These are phyloP conservation scores for Vigna angularis DNA, from an alignment of 306 rosid species.

Conservation along the genomic window DNA sequence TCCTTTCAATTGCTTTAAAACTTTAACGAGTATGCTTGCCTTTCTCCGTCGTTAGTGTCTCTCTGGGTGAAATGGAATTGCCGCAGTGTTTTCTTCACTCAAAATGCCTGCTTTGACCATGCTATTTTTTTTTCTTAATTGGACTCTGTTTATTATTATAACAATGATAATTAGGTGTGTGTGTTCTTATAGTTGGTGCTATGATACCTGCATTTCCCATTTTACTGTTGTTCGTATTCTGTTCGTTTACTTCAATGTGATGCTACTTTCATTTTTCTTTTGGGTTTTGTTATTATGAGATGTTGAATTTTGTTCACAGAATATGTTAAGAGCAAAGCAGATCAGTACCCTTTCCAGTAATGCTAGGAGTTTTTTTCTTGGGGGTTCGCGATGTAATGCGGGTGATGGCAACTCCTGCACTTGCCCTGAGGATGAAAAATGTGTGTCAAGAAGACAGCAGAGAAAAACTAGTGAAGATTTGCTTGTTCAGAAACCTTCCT, in stretches of 20 bases:
- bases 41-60: not conserved
- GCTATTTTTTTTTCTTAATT: not conserved
- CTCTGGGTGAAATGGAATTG: slow-evolving; percentile 1
- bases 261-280: not conserved
- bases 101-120: not conserved
- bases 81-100: not conserved
- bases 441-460: slow-evolving; percentile 64
- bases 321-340: slow-evolving; percentile 85
- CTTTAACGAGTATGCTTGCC: not conserved
- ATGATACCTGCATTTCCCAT: slow-evolving; percentile 3
- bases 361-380: slow-evolving; percentile 78
- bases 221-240: slow-evolving; percentile 6
- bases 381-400: slow-evolving; percentile 73
- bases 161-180: not conserved
- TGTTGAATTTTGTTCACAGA: slow-evolving; percentile 50
- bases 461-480: slow-evolving; percentile 52
- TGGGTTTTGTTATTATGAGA: slow-evolving; percentile 26
- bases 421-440: slow-evolving; percentile 81
- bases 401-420: slow-evolving; percentile 84
- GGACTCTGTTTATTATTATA: not conserved
- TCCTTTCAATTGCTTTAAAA: not conserved
- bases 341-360: slow-evolving; percentile 72
- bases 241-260: slow-evolving; percentile 11
- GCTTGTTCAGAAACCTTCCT: slow-evolving; percentile 58
- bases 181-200: not conserved